These are phyloP conservation scores for Verticillium nubilum DNA, from an alignment of 2,329 filamentous ascomycete species.

Conservation along the genomic window DNA sequence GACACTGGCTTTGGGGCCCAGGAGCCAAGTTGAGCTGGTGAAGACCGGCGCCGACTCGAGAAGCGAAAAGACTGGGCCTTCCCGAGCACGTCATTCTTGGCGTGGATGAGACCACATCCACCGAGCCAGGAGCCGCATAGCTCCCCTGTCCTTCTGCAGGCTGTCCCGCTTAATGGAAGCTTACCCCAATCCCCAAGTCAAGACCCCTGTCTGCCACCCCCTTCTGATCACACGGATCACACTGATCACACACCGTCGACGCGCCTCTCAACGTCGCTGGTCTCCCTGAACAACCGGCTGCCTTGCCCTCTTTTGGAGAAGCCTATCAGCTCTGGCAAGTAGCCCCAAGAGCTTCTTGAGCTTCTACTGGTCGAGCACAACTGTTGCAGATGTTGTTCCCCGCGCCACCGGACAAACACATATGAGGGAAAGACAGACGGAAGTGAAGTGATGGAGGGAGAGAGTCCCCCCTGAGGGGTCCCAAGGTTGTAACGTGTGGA, in stretches of 20 bases:
- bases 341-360: background rate
- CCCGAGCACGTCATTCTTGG: constrained; percentile 2
- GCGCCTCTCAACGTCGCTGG: background rate
- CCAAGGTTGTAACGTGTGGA: background rate
- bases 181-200: background rate
- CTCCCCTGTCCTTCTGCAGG: background rate
- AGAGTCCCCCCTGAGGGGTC: background rate
- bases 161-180: background rate
- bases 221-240: background rate
- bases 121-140: background rate
- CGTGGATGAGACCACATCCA: constrained; percentile 1
- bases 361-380: background rate
- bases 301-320: background rate
- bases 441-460: background rate
- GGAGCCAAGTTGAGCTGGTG: background rate
- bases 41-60: background rate
- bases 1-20: background rate
- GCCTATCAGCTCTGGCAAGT: background rate
- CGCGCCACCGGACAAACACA: background rate
- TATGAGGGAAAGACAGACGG: background rate
- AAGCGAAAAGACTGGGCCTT: background rate
- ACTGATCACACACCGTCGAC: background rate
- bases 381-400: background rate
- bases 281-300: background rate
- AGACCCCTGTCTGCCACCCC: background rate